Base-by-base conservation (phyloP, 371 early-diverging fungal genomes). In the Mucor mucedo region DNA sequence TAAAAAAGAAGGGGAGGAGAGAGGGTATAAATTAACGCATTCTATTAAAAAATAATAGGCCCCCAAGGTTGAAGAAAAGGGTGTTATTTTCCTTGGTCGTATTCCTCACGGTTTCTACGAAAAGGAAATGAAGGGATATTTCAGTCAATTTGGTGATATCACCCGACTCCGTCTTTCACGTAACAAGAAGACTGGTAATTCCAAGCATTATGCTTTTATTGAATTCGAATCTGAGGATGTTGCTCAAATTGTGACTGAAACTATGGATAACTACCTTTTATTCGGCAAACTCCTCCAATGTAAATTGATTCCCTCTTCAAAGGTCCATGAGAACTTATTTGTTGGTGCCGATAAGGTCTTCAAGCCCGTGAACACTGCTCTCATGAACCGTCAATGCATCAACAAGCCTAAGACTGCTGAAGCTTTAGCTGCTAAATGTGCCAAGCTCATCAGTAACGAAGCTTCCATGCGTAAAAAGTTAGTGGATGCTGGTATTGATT, bases 91-190 rank as follows among this genome's bases (percentile, higher is more conserved):
- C 70, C 72, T 98, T 48, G 94, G 95, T 40, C 89, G 93, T 57
- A 91, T 98, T 57, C 98, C 98, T 5, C 94, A 95, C 63, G 96
- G 96, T n/a, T 97, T 98, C 76, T 93, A 95, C 76, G 98, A 98
- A 73, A 75, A 87, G 14, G 89, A 95, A 72, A 94, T 98, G 94
- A 65, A 72, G 55, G 78, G 75, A 0, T 98, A 98, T 79, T 98
- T 98, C 80, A 68, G 79, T 29, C 97, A 98, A 72, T 98, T 98
- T 73, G 98, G 98, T 40, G 80, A 82, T 1, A 89, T 98, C 9
- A 77, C 82, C n/a, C 80, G 86, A 3, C 80, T 97, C 56, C 84
- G 93, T 55, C 67, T 97, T 49, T 88, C 93, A 35, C 86, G 97
- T 47, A 96, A 91, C 80, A 93, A 90, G 66, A 92, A 89, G 83